Base-by-base conservation (phyloP, 768 basidiomycete species). In the Harrya chromipes region DNA sequence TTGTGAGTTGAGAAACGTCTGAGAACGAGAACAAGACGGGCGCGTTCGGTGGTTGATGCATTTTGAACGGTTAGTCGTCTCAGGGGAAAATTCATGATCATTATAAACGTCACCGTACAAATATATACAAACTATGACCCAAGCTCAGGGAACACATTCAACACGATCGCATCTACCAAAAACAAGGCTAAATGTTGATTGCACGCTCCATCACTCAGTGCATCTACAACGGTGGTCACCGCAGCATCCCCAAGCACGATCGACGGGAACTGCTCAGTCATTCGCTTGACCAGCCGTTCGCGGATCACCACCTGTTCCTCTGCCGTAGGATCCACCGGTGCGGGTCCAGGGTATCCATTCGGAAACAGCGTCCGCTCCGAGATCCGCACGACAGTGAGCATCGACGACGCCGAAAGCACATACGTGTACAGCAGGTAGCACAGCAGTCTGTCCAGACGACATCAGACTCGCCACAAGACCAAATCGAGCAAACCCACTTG, bases 291-390 rank as follows among this genome's bases (percentile, higher is more conserved):
- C 4, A 81, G 53, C 40, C 64, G 59, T 9, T 62, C 53, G 26
- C 80, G 77, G 42, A 91, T 72, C 29, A 71, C 75, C 2, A 72
- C 70, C 56, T 90, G 87, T 66, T 94, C 92, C 55, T 89, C 89
- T 1, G 72, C 71, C 0, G 85, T 82, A 16, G 94, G 94, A 38
- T 90, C 89, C 1, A 78, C 71, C 2, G 86, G 82, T 1, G 83
- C 67, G 0, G 84, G 81, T 0, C 79, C 88, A 1, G 92, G 93
- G 69, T 90, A 91, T 13, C 95, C 94, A 53, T 84, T 83, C 4
- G 95, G 94, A 63, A 95, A 98, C 23, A 98, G 74, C 8, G 85
- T 78, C 9, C 76, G 76, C 58, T 89, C 90, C 13, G 82, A 70
- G 5, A 76, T 61, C 33, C 80, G 77, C 33, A 83, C 72, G 23